Evolutionary conservation across 2,329 filamentous ascomycete species (phyloP).

Genomic region (Orbilia brochopaga): DNA sequence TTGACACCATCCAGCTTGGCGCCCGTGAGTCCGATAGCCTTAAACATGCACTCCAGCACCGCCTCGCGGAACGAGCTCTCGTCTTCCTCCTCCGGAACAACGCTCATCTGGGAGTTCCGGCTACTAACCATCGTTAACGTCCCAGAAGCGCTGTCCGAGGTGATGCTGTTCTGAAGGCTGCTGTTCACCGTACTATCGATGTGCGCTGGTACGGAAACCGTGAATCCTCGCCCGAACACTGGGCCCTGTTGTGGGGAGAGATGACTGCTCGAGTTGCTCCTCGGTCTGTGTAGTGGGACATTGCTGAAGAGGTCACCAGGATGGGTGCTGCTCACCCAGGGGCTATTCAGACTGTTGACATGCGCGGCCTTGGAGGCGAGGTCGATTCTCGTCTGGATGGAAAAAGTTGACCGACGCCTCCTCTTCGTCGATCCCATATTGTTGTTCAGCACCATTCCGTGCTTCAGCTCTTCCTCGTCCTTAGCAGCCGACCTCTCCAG

Average conservation of each 20-base stretch:
- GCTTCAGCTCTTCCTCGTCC: slow-evolving; percentile 78
- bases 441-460: slow-evolving; percentile 91
- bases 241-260: slow-evolving; percentile 34
- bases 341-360: slow-evolving; percentile 25
- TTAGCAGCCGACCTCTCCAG: slow-evolving; percentile 82
- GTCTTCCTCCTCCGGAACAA: slow-evolving; percentile 68
- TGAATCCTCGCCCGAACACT: slow-evolving; percentile 22
- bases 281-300: slow-evolving; percentile 34
- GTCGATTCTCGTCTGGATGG: slow-evolving; percentile 71
- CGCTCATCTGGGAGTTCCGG: slow-evolving; percentile 25
- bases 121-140: slow-evolving; percentile 40
- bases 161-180: background rate
- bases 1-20: slow-evolving; percentile 67
- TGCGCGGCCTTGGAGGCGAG: slow-evolving; percentile 26
- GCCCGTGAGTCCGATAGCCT: slow-evolving; percentile 81
- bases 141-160: slow-evolving; percentile 14
- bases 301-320: slow-evolving; percentile 47
- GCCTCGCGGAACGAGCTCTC: slow-evolving; percentile 87
- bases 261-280: slow-evolving; percentile 38
- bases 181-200: slow-evolving; percentile 27
- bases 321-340: slow-evolving; percentile 38
- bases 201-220: slow-evolving; percentile 8
- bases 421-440: slow-evolving; percentile 65
- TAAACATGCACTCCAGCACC: slow-evolving; percentile 94
- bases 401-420: slow-evolving; percentile 67